Conservation (phyloP, 2,329 filamentous ascomycete genomes). For the Monosporascus ibericus region DNA sequence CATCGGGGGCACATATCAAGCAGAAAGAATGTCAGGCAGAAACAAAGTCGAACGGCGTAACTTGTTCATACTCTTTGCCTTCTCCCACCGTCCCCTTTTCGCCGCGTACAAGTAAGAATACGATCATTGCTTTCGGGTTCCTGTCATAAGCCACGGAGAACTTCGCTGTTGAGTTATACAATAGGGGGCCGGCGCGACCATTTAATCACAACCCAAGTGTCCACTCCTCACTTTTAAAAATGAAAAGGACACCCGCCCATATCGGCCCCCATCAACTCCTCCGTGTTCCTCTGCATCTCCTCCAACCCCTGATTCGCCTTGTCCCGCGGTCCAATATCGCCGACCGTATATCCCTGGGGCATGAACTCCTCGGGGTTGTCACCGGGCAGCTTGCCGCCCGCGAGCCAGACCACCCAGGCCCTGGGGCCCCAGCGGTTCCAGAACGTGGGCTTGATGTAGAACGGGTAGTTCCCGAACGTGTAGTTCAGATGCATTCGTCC, state of each 20-base stretch:
- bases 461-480: conserved; percentile 57
- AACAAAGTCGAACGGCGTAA: too few species aligned
- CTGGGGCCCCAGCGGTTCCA: conserved; percentile 58
- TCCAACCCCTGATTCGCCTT: conserved; percentile 47
- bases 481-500: conserved; percentile 42
- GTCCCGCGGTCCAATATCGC: conserved; percentile 56
- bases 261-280: conserved; percentile 27
- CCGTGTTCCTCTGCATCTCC: conserved; percentile 35
- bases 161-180: too few species aligned
- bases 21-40: too few species aligned
- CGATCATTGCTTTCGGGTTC: too few species aligned
- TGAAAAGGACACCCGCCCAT: conserved; percentile 26
- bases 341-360: conserved; percentile 46
- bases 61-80: too few species aligned
- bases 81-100: too few species aligned
- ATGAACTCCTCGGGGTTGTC: conserved; percentile 32
- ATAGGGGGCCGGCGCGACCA: too few species aligned
- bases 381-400: conserved; percentile 41
- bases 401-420: conserved; percentile 40
- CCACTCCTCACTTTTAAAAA: neutral
- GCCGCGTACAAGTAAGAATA: too few species aligned
- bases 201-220: too few species aligned
- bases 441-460: conserved; percentile 54
- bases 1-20: too few species aligned
- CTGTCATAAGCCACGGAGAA: too few species aligned